phyloP scores from a whole-genome alignment of 1,284 basidiomycete species.

The Mrakiaceae sp. region DNA sequence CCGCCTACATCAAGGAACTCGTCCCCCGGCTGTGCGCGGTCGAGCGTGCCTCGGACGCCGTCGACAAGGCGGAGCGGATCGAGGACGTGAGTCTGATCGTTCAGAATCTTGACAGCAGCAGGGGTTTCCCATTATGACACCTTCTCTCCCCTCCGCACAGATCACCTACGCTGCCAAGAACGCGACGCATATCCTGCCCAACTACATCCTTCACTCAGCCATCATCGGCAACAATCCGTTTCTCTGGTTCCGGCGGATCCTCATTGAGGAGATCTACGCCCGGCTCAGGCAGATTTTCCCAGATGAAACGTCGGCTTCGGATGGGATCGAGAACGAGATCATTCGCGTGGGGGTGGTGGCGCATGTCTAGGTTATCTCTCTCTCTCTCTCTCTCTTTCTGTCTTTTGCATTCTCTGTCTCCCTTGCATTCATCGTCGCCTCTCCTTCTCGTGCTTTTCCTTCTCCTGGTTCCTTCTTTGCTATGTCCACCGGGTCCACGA shows the following conservation, averaged over 20 bases:
- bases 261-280: conserved; percentile 49
- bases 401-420: not conserved
- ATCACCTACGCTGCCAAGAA: conserved; percentile 38
- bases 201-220: conserved; percentile 45
- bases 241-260: conserved; percentile 40
- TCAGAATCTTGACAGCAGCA: too few relatives aligned
- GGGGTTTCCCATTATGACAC: too few relatives aligned
- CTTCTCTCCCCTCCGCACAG: conserved; percentile 16
- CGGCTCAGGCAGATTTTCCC: conserved; percentile 30
- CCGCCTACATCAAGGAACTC: conserved; percentile 41
- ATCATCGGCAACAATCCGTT: conserved; percentile 30
- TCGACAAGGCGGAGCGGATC: conserved; percentile 29
- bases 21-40: conserved; percentile 43
- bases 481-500: too few relatives aligned
- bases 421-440: not conserved
- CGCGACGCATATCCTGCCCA: conserved; percentile 51
- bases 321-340: not conserved
- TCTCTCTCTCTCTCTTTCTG: not conserved
- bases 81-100: conserved; percentile 17
- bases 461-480: too few relatives aligned
- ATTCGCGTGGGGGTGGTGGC: not conserved
- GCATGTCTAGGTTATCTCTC: not conserved
- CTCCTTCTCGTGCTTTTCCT: too few relatives aligned
- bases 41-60: conserved; percentile 36
- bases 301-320: not conserved